A percentile compares a stretch with the other conserved stretches of the same genome.
Conservation (phyloP, 176 grass and related monocot genomes). For the Puya raimondii region DNA sequence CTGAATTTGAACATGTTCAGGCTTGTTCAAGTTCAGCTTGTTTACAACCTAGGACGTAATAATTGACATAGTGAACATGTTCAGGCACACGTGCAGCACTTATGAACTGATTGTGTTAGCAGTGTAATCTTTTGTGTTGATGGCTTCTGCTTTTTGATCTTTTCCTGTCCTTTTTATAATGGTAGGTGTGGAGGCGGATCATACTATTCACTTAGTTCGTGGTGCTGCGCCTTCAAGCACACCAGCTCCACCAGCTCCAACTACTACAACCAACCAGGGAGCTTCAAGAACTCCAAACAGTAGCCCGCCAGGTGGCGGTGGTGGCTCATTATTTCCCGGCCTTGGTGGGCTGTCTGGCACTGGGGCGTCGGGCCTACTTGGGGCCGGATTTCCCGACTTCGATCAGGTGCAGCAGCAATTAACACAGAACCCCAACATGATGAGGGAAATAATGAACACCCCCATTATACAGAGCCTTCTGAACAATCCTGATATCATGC, state of each 20-base stretch:
- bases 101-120: background rate
- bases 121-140: background rate
- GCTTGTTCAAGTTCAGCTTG: no score
- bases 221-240: slow-evolving; percentile 38
- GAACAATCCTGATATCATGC: slow-evolving; percentile 93
- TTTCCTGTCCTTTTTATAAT: slow-evolving; percentile 9
- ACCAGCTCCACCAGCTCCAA: slow-evolving; percentile 33
- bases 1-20: no score
- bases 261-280: slow-evolving; percentile 37
- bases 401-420: slow-evolving; percentile 91
- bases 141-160: background rate
- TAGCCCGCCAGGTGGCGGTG: slow-evolving; percentile 32
- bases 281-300: slow-evolving; percentile 44
- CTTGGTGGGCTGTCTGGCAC: slow-evolving; percentile 40
- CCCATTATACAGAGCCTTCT: slow-evolving; percentile 84
- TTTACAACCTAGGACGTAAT: no score
- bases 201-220: slow-evolving; percentile 97
- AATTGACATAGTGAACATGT: no score
- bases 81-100: background rate
- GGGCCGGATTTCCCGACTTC: slow-evolving; percentile 56
- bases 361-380: slow-evolving; percentile 34
- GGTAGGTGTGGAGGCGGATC: slow-evolving; percentile 78
- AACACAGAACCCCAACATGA: slow-evolving; percentile 91
- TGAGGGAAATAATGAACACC: slow-evolving; percentile 97
- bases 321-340: slow-evolving; percentile 44